A percentile compares a stretch with the other conserved stretches of the same genome.
Conservation (phyloP, 1,284 basidiomycete species). For the Lignosus rhinocerotis region DNA sequence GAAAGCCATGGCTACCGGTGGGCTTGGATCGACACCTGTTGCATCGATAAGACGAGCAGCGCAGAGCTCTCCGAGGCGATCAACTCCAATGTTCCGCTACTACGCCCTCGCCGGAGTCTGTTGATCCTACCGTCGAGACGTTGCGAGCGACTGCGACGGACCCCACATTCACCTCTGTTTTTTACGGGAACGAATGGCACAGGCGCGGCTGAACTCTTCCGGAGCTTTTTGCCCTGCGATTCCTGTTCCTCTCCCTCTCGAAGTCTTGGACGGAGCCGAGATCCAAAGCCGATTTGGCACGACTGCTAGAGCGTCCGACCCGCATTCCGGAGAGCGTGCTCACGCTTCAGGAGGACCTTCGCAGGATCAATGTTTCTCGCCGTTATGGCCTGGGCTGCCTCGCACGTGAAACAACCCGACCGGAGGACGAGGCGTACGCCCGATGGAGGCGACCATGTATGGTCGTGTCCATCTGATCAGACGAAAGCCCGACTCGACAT, state of each 20-base stretch:
- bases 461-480: no score
- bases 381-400: constrained; percentile 18
- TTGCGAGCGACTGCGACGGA: not conserved
- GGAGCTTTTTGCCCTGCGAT: constrained; percentile 11
- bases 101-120: constrained; percentile 10
- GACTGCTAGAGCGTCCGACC: constrained; percentile 2
- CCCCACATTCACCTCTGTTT: not conserved
- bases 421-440: constrained; percentile 20
- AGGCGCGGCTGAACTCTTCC: constrained; percentile 16
- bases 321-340: constrained; percentile 7
- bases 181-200: constrained; percentile 11
- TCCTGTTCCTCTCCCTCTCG: constrained; percentile 11
- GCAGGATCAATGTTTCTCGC: constrained; percentile 10
- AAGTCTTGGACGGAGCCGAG: constrained; percentile 5
- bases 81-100: constrained; percentile 18
- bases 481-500: no score
- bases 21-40: constrained; percentile 17
- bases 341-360: not conserved
- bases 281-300: constrained; percentile 4
- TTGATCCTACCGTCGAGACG: constrained; percentile 12
- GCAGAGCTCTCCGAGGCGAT: constrained; percentile 16
- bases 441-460: no score
- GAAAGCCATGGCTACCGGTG: constrained; percentile 1
- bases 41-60: constrained; percentile 20
- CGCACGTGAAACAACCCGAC: constrained; percentile 11